Evolutionary conservation across 495 filamentous ascomycete genomes (phyloP), one percentile per base, ranked within the genome.

Genomic region (Thozetella sp.): DNA sequence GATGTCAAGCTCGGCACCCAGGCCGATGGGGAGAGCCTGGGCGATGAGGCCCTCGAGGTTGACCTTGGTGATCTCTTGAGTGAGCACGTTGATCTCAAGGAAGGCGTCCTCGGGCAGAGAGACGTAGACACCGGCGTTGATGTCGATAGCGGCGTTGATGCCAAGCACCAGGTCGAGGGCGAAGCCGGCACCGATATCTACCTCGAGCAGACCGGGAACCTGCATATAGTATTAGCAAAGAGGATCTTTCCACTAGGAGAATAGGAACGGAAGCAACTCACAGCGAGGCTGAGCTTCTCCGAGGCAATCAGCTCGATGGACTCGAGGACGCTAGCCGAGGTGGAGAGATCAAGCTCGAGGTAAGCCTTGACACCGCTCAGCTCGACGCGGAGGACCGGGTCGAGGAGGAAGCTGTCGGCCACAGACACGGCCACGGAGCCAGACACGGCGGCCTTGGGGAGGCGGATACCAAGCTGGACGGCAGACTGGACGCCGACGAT

Each of bases 61-160:
- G 56, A 25, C 9, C 22, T 46, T 24, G 56, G 22, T 13, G n/a
- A 58, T 30, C 48, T 58, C 50, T 27, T 58, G 51, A 2, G 48
- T 40, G 27, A 58, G 17, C n/a, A 58, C 25, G 22, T 37, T 30
- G 56, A 58, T 45, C 46, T 58, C 56, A 19, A 58, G 22, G 20
- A 22, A 58, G 25, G 25, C 27, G 4, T 34, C 25, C n/a, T 51
- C 45, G 2, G 26, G 27, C 22, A 58, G 51, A 12, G 26, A 2
- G 34, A 58, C 27, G 27, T 53, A 58, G 56, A 58, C 51, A 24
- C 56, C 56, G 22, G 56, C 56, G 11, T 46, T 40, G 26, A 58
- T 17, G 19, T 53, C 46, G 4, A 58, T 34, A n/a, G 56, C 56
- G 17, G 56, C 56, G 26, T 30, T 40, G 15, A 58, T 34, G 30